Percentiles rank a stretch among this genome's conserved stretches.
Evolutionary conservation across 2,329 filamentous ascomycete species (phyloP).

Genomic region (Trichoderma atroviride): DNA sequence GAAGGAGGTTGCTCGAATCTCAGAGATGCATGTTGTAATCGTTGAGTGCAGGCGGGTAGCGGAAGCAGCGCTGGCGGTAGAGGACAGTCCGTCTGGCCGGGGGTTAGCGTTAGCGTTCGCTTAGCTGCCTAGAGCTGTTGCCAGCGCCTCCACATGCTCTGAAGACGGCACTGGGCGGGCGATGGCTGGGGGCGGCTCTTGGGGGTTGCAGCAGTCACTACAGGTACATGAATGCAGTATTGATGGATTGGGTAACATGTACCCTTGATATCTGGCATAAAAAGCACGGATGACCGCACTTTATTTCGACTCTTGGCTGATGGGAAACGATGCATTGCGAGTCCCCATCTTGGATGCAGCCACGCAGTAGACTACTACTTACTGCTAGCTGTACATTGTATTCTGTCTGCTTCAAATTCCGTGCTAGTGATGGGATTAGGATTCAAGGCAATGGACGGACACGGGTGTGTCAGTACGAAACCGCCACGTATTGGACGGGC

Average conservation of each 20-base stretch:
- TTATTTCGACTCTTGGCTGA: not conserved
- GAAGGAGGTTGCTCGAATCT: conserved; percentile 2
- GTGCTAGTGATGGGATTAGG: not conserved
- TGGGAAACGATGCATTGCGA: not conserved
- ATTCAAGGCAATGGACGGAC: not conserved
- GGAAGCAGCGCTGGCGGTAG: conserved; percentile 1
- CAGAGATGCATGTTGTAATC: conserved; percentile 4
- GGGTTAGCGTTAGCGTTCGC: conserved; percentile 14
- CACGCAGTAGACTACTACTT: not conserved
- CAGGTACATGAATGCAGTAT: not conserved
- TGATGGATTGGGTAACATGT: not conserved
- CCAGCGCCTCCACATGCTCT: conserved; percentile 4
- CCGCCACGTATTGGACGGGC: not conserved
- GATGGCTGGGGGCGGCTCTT: not conserved
- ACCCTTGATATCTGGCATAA: not conserved
- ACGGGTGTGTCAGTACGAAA: not conserved
- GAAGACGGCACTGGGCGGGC: not conserved
- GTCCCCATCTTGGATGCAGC: not conserved
- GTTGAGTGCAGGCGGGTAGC: not conserved
- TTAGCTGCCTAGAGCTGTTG: conserved; percentile 12
- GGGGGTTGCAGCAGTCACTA: not conserved
- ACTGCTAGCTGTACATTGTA: not conserved
- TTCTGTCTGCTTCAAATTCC: not conserved
- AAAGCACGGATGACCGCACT: not conserved
- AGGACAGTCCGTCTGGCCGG: conserved; percentile 10